Percentiles rank a stretch among this genome's conserved stretches.
These are phyloP conservation scores for Nadsonia starkeyi-henricii DNA, from an alignment of 1,139 yeast species.

Conservation along the genomic window DNA sequence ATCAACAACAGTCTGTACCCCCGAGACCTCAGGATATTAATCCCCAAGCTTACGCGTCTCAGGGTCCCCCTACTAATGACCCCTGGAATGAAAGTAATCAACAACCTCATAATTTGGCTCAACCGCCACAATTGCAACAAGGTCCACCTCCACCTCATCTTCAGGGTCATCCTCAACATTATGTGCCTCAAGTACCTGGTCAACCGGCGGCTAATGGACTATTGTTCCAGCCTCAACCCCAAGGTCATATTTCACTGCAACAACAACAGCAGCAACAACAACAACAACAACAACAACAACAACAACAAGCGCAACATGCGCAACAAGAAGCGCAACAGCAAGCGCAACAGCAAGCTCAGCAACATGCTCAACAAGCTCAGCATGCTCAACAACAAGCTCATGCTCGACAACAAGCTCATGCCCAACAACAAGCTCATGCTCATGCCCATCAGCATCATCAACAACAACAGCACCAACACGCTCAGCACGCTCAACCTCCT, in stretches of 20 bases:
- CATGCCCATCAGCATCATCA: too few relatives aligned
- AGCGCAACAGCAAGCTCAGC: conserved; percentile 3
- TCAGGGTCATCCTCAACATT: conserved; percentile 7
- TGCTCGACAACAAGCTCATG: too few relatives aligned
- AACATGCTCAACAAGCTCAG: conserved; percentile 7
- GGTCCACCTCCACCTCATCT: conserved; percentile 7
- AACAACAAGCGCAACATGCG: conserved; percentile 7
- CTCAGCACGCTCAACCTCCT: conserved; percentile 1
- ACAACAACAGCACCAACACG: too few relatives aligned
- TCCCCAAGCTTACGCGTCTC: conserved; percentile 27
- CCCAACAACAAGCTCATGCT: too few relatives aligned
- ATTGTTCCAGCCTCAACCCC: too few relatives aligned
- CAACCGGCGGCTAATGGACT: too few relatives aligned
- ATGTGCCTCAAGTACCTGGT: neutral
- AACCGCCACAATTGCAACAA: conserved; percentile 13
- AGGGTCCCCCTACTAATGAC: conserved; percentile 21
- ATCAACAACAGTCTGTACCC: conserved; percentile 26
- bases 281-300: conserved; percentile 1
- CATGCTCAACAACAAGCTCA: conserved; percentile 1
- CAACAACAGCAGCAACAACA: conserved; percentile 8
- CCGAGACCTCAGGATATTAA: conserved; percentile 29
- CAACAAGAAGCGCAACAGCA: neutral
- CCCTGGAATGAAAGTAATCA: conserved; percentile 1
- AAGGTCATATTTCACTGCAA: conserved; percentile 5
- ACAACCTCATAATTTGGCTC: conserved; percentile 3